These are phyloP conservation scores for Aspergillus sp. DNA, from an alignment of 2,329 filamentous ascomycete species.

Conservation along the genomic window DNA sequence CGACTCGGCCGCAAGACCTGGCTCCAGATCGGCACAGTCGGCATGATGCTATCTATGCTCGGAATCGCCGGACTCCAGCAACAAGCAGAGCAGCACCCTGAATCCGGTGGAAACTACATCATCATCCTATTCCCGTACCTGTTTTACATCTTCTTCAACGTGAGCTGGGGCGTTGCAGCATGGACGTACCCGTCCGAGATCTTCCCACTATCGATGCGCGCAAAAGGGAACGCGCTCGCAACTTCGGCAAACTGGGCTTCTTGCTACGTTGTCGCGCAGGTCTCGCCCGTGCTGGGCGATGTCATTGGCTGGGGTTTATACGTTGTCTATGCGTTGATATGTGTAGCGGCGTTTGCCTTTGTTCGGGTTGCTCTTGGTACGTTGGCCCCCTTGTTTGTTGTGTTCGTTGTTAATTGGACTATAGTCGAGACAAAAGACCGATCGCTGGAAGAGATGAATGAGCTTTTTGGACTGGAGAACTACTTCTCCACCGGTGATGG, in stretches of 20 bases:
- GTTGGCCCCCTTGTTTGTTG: not conserved
- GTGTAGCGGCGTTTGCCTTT: constrained; percentile 18
- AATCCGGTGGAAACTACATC: constrained; percentile 11
- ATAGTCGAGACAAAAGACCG: constrained; percentile 19
- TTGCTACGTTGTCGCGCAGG: constrained; percentile 20
- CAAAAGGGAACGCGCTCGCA: constrained; percentile 11
- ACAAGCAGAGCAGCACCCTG: constrained; percentile 15
- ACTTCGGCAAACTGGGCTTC: constrained; percentile 14
- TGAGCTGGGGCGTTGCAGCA: constrained; percentile 21
- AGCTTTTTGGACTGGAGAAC: constrained; percentile 18
- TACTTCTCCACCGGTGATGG: constrained; percentile 10
- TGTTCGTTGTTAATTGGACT: not conserved
- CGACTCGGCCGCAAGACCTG: constrained; percentile 20
- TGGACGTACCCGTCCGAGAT: constrained; percentile 23
- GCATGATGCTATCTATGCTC: constrained; percentile 19
- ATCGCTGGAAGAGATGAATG: constrained; percentile 19
- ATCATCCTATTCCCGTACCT: constrained; percentile 21
- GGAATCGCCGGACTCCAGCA: constrained; percentile 20
- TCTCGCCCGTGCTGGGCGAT: constrained; percentile 15
- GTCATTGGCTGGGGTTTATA: constrained; percentile 21
- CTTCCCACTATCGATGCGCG: constrained; percentile 14
- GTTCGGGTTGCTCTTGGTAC: constrained; percentile 18
- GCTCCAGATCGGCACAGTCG: constrained; percentile 20
- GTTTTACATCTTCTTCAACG: constrained; percentile 24
- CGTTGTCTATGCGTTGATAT: constrained; percentile 20